Evolutionary conservation across 2,329 filamentous ascomycete genomes (phyloP).

Genomic region (Sarocladiaceae sp.): DNA sequence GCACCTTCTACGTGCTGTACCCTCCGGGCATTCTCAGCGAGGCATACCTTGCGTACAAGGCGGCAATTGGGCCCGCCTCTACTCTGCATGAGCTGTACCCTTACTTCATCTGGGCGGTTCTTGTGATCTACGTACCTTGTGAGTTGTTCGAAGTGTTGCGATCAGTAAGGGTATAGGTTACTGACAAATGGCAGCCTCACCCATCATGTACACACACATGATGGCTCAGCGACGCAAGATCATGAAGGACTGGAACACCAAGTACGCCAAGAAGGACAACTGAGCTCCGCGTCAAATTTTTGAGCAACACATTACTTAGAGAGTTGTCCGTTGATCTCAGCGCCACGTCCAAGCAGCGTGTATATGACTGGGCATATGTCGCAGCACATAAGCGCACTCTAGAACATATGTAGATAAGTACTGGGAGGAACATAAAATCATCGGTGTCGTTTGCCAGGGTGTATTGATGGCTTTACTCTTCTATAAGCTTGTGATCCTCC

Average conservation of each 20-base stretch:
- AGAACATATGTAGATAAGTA: too few relatives aligned
- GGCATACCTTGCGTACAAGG: constrained; percentile 71
- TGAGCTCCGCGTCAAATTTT: too few relatives aligned
- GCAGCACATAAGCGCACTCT: too few relatives aligned
- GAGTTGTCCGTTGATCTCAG: too few relatives aligned
- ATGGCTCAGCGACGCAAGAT: constrained; percentile 83
- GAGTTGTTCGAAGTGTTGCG: constrained; percentile 24
- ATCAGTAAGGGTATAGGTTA: too few relatives aligned
- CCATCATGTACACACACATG: constrained; percentile 80
- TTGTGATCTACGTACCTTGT: constrained; percentile 79
- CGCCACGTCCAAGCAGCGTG: too few relatives aligned
- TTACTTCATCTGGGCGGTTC: constrained; percentile 43
- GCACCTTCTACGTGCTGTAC: constrained; percentile 90
- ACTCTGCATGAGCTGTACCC: constrained; percentile 50
- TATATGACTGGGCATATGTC: too few relatives aligned
- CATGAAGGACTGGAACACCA: constrained; percentile 55
- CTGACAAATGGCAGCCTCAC: constrained; percentile 1
- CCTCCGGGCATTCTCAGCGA: constrained; percentile 88
- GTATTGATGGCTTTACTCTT: not conserved
- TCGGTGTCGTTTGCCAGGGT: too few relatives aligned
- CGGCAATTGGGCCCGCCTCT: constrained; percentile 59
- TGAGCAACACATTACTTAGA: too few relatives aligned
- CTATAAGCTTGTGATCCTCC: constrained; percentile 16
- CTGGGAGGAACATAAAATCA: too few relatives aligned
- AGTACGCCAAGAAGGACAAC: constrained; percentile 34